These are phyloP conservation scores for Phytophthora palmivora DNA, from an alignment of 352 stramenopile species.

Conservation along the genomic window DNA sequence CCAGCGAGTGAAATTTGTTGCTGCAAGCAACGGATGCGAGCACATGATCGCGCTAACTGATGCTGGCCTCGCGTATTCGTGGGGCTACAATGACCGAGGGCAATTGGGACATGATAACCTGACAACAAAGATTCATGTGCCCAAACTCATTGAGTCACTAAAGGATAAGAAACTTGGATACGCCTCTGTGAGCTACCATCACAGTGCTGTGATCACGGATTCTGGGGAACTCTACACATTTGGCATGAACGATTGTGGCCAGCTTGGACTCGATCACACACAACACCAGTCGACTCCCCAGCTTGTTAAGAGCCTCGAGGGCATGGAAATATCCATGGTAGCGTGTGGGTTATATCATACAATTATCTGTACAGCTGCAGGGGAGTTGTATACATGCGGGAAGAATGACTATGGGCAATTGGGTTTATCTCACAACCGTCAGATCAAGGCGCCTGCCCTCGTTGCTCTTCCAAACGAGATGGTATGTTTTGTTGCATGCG, in stretches of 20 bases:
- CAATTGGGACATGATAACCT: conserved; percentile 88
- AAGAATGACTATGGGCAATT: conserved; percentile 92
- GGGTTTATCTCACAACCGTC: conserved; percentile 77
- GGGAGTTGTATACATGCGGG: conserved; percentile 79
- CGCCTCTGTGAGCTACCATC: conserved; percentile 87
- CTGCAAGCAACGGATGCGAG: conserved; percentile 90
- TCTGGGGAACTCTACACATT: conserved; percentile 86
- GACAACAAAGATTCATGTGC: conserved; percentile 84
- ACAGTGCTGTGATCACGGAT: conserved; percentile 82
- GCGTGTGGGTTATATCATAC: conserved; percentile 88
- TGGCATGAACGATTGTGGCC: conserved; percentile 91
- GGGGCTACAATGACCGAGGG: conserved; percentile 89
- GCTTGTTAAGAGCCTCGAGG: conserved; percentile 77
- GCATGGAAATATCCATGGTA: conserved; percentile 79
- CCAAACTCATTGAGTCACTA: conserved; percentile 85
- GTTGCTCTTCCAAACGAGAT: conserved; percentile 74
- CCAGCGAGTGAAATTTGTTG: conserved; percentile 80
- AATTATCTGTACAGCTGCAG: conserved; percentile 70
- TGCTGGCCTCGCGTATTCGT: conserved; percentile 82
- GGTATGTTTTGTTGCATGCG: conserved; percentile 83
- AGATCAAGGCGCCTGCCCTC: conserved; percentile 72
- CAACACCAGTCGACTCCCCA: conserved; percentile 78
- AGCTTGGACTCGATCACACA: conserved; percentile 85
- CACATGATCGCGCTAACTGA: conserved; percentile 89
- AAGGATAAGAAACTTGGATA: conserved; percentile 86